phyloP scores from a whole-genome alignment of 2,329 filamentous ascomycete species.

The Verticillium tricorpus region DNA sequence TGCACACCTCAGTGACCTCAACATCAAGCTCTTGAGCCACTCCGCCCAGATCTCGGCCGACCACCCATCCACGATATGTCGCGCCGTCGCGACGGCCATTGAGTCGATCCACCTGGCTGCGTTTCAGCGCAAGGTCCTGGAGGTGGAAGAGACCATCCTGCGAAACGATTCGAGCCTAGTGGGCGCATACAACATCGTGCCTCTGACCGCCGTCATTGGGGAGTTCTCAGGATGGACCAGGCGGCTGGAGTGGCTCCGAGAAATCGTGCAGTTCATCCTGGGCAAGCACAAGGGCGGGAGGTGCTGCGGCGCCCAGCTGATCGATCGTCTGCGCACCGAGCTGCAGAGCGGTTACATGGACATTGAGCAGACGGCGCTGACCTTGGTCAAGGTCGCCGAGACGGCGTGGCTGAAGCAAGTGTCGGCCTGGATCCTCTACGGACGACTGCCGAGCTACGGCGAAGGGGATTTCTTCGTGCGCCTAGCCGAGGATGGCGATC shows the following conservation, averaged over 20 bases:
- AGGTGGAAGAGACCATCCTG: conserved; percentile 77
- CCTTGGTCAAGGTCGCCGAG: conserved; percentile 75
- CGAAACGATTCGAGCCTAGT: conserved; percentile 73
- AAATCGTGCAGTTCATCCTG: conserved; percentile 65
- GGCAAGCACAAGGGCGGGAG: conserved; percentile 20
- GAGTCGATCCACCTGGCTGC: conserved; percentile 67
- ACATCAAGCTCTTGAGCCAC: conserved; percentile 66
- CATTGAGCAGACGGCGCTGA: conserved; percentile 70
- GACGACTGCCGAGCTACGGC: conserved; percentile 72
- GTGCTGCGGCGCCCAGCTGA: conserved; percentile 67
- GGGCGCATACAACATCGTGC: conserved; percentile 89
- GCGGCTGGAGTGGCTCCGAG: conserved; percentile 81
- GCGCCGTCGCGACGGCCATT: conserved; percentile 79
- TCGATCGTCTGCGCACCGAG: conserved; percentile 71
- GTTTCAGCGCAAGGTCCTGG: conserved; percentile 80
- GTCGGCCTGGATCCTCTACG: conserved; percentile 87
- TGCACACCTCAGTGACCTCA: conserved; percentile 71
- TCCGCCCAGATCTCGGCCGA: conserved; percentile 62
- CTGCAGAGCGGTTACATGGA: conserved; percentile 85
- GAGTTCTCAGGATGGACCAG: conserved; percentile 87
- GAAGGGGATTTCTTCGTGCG: conserved; percentile 84
- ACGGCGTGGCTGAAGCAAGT: conserved; percentile 88
- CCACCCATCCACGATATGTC: conserved; percentile 79
- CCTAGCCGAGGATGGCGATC: conserved; percentile 34
- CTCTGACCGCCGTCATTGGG: conserved; percentile 75